Percentiles rank a stretch among this genome's conserved stretches.
phyloP scores from a whole-genome alignment of 192 early-diverging fungal genomes.

The Podochytrium sp. region DNA sequence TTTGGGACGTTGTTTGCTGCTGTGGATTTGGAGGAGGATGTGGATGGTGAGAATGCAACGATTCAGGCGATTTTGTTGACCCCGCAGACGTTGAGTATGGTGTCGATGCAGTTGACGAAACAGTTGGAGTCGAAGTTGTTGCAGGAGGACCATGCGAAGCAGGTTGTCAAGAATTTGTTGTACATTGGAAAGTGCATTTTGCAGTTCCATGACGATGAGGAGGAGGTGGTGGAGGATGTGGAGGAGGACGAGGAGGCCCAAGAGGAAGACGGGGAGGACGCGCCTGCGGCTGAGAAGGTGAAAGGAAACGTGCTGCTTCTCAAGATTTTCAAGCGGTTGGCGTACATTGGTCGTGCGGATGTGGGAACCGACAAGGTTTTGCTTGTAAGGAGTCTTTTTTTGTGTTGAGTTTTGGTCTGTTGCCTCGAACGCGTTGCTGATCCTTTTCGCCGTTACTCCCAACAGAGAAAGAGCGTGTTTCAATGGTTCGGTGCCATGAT shows the following conservation, averaged over 20 bases:
- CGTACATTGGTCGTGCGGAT: slow-evolving; percentile 69
- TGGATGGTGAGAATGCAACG: slow-evolving; percentile 37
- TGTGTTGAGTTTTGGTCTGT: no score
- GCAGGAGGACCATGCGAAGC: slow-evolving; percentile 79
- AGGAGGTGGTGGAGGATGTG: slow-evolving; percentile 21
- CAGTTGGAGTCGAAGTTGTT: slow-evolving; percentile 54
- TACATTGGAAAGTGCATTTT: slow-evolving; percentile 74
- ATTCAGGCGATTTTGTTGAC: background rate
- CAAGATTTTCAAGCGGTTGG: slow-evolving; percentile 66
- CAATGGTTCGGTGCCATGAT: slow-evolving; percentile 90
- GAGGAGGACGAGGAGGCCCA: slow-evolving; percentile 32
- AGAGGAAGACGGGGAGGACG: slow-evolving; percentile 28
- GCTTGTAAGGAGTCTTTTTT: slow-evolving; percentile 29
- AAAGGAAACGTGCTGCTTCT: slow-evolving; percentile 43
- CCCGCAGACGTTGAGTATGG: slow-evolving; percentile 16
- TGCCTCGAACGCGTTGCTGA: no score
- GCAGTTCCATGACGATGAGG: slow-evolving; percentile 13
- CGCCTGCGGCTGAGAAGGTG: background rate
- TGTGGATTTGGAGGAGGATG: slow-evolving; percentile 60
- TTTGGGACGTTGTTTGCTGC: slow-evolving; percentile 79
- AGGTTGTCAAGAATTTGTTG: slow-evolving; percentile 92
- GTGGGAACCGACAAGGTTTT: slow-evolving; percentile 45
- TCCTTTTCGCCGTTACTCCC: slow-evolving; percentile 23
- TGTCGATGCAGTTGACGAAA: slow-evolving; percentile 29
- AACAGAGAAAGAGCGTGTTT: slow-evolving; percentile 79